A percentile compares a stretch with the other conserved stretches of the same genome.
phyloP scores from a whole-genome alignment of 148 eudicot genomes.

The Amaranthus cruentus region DNA sequence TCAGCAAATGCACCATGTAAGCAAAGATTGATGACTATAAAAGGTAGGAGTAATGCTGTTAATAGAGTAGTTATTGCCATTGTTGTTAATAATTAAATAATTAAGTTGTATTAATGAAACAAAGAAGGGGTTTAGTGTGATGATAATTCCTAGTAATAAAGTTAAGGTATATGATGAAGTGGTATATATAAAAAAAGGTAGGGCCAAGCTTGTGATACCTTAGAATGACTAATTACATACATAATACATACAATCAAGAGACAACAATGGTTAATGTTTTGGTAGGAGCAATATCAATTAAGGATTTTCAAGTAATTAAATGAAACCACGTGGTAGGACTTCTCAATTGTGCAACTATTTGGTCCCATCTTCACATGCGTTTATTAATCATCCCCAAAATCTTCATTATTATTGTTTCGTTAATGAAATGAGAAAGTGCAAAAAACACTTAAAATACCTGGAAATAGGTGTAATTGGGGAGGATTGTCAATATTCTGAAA shows the following conservation, averaged over 20 bases:
- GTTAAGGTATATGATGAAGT: neutral
- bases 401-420: neutral
- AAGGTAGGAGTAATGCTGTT: conserved; percentile 18
- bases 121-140: neutral
- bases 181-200: conserved; percentile 9
- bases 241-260: neutral
- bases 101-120: neutral
- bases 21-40: conserved; percentile 27
- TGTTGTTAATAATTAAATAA: neutral
- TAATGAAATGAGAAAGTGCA: neutral
- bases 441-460: no score
- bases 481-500: no score
- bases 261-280: neutral
- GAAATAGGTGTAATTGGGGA: no score
- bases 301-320: neutral
- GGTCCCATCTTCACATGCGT: conserved; percentile 11
- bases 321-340: conserved; percentile 11
- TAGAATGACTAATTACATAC: neutral
- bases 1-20: conserved; percentile 19
- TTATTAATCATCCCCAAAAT: neutral
- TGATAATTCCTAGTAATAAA: conserved; percentile 1
- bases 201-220: conserved; percentile 8
- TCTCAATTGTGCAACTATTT: neutral
- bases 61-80: conserved; percentile 29
- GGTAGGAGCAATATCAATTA: neutral